Conservation (phyloP, 495 filamentous ascomycete species). For the Neurospora intermedia region DNA sequence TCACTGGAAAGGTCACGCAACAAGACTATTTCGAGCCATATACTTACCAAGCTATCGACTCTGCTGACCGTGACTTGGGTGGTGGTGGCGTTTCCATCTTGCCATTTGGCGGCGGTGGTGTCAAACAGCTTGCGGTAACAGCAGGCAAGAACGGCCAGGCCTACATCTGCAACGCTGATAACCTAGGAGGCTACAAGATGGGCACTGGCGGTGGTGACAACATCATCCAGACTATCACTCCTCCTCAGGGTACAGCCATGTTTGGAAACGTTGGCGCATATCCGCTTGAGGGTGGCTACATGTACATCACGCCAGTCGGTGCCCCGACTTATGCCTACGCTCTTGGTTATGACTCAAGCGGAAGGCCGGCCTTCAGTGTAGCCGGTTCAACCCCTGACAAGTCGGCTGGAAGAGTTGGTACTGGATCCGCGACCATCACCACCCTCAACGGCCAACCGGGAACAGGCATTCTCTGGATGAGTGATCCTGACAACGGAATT, state of each 20-base stretch:
- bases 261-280: constrained; percentile 11
- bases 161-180: constrained; percentile 29
- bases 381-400: constrained; percentile 20
- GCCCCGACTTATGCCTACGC: constrained; percentile 28
- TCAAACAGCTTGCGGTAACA: constrained; percentile 20
- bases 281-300: constrained; percentile 7
- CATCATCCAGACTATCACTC: constrained; percentile 28
- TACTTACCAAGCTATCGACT: constrained; percentile 7
- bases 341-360: constrained; percentile 19
- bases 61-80: constrained; percentile 6
- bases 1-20: constrained; percentile 19
- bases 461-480: constrained; percentile 32
- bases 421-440: constrained; percentile 30
- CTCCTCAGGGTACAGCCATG: constrained; percentile 10
- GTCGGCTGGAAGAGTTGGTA: constrained; percentile 24
- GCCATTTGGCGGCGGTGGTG: constrained; percentile 21
- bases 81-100: constrained; percentile 20
- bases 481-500: constrained; percentile 30
- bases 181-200: constrained; percentile 25
- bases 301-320: constrained; percentile 14
- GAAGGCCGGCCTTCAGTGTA: constrained; percentile 15
- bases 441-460: constrained; percentile 27
- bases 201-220: constrained; percentile 11
- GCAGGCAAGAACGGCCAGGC: constrained; percentile 27
- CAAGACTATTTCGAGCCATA: constrained; percentile 22